Evolutionary conservation across 1,284 basidiomycete species (phyloP), one percentile per base, ranked within the genome.

Genomic region (Cutaneotrichosporon sp.): DNA sequence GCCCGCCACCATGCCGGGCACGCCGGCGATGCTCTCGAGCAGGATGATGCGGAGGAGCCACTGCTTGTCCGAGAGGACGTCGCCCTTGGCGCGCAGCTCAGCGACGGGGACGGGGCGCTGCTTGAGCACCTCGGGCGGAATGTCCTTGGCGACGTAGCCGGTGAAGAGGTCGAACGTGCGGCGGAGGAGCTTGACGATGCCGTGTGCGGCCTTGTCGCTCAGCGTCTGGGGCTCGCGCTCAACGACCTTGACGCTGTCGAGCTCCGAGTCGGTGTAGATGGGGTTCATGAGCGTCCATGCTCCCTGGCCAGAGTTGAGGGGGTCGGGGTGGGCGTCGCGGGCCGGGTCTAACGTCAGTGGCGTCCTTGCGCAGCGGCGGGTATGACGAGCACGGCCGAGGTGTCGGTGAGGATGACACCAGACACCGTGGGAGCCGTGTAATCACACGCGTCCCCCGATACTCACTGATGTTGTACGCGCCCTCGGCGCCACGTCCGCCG

Each of bases 1-100:
- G 2, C 91, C 94, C 14, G 88, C 93, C 1, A 94, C 92, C 92
- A 95, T 95, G 2, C 94, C 94, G 13, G 92, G 92, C 7, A 94
- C 94, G 42, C 92, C 95, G 6, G 95, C 95, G 56, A 97, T 87
- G 56, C 86, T 89, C 80, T 97, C 94, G 47, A 97, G 83, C 80
- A 97, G 90, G 50, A 97, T 81, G 66, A 95, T 90, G 25, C 93
- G 87, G 65, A 83, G 83, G 53, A 97, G 79, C 94, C 93, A 97
- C 53, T 85, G 86, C 20, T 84, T 80, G 61, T 89, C 87, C 57
- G 85, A 83, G 72, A 97, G 84, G 24, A 91, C 72, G 72, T 90
- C 87, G 0, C 91, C 89, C 24, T 83, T 84, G 67, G 87, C 84
- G 60, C 89, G 83, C 38, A 95, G 83, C 67, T 94, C 85, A 58